phyloP scores from a whole-genome alignment of 2,329 filamentous ascomycete species.

The Botrytis medusae region DNA sequence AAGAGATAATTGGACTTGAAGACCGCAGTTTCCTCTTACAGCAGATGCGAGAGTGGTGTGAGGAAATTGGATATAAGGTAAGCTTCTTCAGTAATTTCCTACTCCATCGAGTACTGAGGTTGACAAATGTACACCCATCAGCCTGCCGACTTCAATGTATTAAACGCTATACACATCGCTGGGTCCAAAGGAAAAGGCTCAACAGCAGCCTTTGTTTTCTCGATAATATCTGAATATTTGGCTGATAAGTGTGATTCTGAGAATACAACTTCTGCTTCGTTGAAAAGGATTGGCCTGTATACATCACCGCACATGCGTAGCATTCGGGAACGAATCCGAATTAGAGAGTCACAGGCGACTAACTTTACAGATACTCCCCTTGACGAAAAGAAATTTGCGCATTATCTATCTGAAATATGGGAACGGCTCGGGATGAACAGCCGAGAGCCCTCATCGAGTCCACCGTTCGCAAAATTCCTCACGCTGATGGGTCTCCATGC shows the following conservation, averaged over 20 bases:
- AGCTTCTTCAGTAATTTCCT: not conserved
- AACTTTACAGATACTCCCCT: not conserved
- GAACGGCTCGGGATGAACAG: not conserved
- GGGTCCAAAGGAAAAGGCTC: constrained; percentile 4
- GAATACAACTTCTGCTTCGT: no score
- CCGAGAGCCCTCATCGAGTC: not conserved
- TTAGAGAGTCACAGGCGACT: not conserved
- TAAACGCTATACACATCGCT: not conserved
- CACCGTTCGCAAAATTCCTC: not conserved
- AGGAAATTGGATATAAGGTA: not conserved
- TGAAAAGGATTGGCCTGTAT: not conserved
- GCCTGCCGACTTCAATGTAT: not conserved
- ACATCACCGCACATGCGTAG: not conserved
- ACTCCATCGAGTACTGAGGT: not conserved
- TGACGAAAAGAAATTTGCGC: not conserved
- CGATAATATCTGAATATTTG: not conserved
- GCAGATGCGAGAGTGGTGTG: not conserved
- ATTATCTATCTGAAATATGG: not conserved
- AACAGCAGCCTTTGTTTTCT: not conserved
- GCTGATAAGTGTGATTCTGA: not conserved
- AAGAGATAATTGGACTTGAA: not conserved
- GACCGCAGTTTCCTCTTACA: not conserved
- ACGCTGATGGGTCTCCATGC: not conserved
- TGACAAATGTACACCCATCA: not conserved
- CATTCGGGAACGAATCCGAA: not conserved